Percentiles rank a stretch among this genome's conserved stretches.
These are phyloP conservation scores for Hordeum marinum DNA, from an alignment of 176 grass and related monocot species.

Conservation along the genomic window DNA sequence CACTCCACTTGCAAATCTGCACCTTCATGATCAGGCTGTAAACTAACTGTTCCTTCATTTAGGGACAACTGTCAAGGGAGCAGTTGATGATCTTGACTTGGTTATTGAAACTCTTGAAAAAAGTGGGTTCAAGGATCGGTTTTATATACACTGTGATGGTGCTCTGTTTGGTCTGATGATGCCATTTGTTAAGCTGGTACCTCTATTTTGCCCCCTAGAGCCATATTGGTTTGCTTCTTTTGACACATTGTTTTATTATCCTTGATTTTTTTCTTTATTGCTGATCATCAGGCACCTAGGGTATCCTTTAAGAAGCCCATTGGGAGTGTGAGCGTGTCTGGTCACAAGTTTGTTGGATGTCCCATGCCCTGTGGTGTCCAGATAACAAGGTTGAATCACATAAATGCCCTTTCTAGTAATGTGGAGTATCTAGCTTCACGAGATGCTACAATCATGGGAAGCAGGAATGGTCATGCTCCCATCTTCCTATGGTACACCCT, in stretches of 20 bases:
- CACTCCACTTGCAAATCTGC: neutral
- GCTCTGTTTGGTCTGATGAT: slow-evolving; percentile 73
- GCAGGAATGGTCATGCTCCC: slow-evolving; percentile 42
- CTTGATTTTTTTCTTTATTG: neutral
- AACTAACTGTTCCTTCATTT: neutral
- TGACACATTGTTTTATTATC: neutral
- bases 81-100: slow-evolving; percentile 66
- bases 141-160: slow-evolving; percentile 77
- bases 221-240: neutral
- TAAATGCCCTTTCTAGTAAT: slow-evolving; percentile 50
- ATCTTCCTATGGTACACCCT: slow-evolving; percentile 69
- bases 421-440: slow-evolving; percentile 65
- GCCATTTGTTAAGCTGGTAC: slow-evolving; percentile 65
- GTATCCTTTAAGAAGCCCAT: slow-evolving; percentile 68
- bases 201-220: neutral
- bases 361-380: slow-evolving; percentile 72
- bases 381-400: slow-evolving; percentile 52
- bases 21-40: neutral
- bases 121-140: slow-evolving; percentile 42
- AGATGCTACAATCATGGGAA: slow-evolving; percentile 64
- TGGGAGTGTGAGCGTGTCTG: slow-evolving; percentile 57
- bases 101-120: slow-evolving; percentile 59
- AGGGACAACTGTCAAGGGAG: slow-evolving; percentile 76
- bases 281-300: slow-evolving; percentile 44
- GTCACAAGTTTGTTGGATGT: slow-evolving; percentile 66